phyloP scores from a whole-genome alignment of 2,329 filamentous ascomycete species.

The Stemphylium vesicarium region DNA sequence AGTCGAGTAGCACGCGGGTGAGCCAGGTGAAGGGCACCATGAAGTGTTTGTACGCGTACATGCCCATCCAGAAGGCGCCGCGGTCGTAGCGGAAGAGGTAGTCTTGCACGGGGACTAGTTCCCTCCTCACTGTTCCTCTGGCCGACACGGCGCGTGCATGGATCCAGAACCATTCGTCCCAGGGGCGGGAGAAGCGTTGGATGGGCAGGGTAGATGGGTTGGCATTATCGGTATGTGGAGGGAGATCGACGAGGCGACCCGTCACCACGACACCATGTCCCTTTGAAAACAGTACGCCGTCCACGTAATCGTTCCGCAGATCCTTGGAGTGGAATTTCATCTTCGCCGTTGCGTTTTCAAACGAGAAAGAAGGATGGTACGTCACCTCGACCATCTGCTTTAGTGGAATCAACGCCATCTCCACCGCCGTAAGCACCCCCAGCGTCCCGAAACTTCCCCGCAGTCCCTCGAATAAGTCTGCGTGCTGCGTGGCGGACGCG shows the following conservation, averaged over 20 bases:
- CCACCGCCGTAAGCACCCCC: slow-evolving; percentile 66
- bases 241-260: slow-evolving; percentile 63
- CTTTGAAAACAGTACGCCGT: slow-evolving; percentile 68
- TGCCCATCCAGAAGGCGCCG: slow-evolving; percentile 69
- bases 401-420: slow-evolving; percentile 61
- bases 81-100: slow-evolving; percentile 69
- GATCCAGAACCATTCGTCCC: slow-evolving; percentile 77
- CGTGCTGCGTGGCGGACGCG: slow-evolving; percentile 54
- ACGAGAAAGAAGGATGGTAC: slow-evolving; percentile 63
- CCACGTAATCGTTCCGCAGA: slow-evolving; percentile 66
- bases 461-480: slow-evolving; percentile 65
- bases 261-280: slow-evolving; percentile 64
- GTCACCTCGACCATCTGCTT: slow-evolving; percentile 65
- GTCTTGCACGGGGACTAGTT: slow-evolving; percentile 58
- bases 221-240: too few relatives aligned
- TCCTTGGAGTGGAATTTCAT: slow-evolving; percentile 55
- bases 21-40: slow-evolving; percentile 63
- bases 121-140: slow-evolving; percentile 27
- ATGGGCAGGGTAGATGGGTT: slow-evolving; percentile 30
- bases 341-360: slow-evolving; percentile 56
- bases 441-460: slow-evolving; percentile 66
- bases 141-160: slow-evolving; percentile 55
- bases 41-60: slow-evolving; percentile 66
- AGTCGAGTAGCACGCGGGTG: slow-evolving; percentile 64
- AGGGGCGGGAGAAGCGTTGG: slow-evolving; percentile 59